Evolutionary conservation across 768 basidiomycete species (phyloP).

Genomic region (Boletellus emodensis): DNA sequence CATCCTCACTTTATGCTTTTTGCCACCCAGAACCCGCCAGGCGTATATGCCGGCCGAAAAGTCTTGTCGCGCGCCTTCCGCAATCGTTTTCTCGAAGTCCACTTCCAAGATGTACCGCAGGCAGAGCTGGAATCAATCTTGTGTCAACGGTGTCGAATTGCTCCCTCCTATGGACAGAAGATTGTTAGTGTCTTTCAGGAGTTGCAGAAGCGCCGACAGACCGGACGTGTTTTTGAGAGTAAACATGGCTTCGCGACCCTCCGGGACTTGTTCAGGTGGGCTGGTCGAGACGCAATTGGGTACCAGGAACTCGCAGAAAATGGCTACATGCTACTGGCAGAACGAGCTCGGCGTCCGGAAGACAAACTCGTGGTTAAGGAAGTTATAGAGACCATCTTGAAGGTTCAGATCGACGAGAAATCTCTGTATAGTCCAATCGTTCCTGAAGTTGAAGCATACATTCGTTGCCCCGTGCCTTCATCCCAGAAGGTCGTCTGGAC

Average conservation of each 20-base stretch:
- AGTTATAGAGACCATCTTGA: slow-evolving; percentile 86
- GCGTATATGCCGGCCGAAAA: slow-evolving; percentile 92
- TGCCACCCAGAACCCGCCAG: slow-evolving; percentile 97
- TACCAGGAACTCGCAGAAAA: slow-evolving; percentile 94
- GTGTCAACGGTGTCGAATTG: slow-evolving; percentile 87
- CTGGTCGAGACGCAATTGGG: slow-evolving; percentile 79
- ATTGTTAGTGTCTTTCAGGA: slow-evolving; percentile 93
- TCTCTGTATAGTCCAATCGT: slow-evolving; percentile 60
- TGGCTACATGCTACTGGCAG: slow-evolving; percentile 96
- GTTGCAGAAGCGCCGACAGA: slow-evolving; percentile 87
- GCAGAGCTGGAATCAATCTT: slow-evolving; percentile 89
- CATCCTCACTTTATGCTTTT: slow-evolving; percentile 98
- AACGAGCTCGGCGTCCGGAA: slow-evolving; percentile 78
- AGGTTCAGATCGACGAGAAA: slow-evolving; percentile 73
- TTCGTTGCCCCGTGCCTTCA: slow-evolving; percentile 52
- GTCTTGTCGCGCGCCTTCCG: slow-evolving; percentile 93
- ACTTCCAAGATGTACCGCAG: slow-evolving; percentile 96
- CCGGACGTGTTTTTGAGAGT: slow-evolving; percentile 92
- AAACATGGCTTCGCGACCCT: slow-evolving; percentile 96
- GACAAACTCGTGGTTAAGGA: slow-evolving; percentile 90
- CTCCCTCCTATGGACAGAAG: slow-evolving; percentile 86
- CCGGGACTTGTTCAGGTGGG: slow-evolving; percentile 97
- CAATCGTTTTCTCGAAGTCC: slow-evolving; percentile 95
- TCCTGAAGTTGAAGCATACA: slow-evolving; percentile 42
- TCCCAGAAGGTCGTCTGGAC: slow-evolving; percentile 79